Percentiles rank a stretch among this genome's conserved stretches.
phyloP scores from a whole-genome alignment of 176 grass and related monocot species.

The bread wheat (Triticum aestivum) region DNA sequence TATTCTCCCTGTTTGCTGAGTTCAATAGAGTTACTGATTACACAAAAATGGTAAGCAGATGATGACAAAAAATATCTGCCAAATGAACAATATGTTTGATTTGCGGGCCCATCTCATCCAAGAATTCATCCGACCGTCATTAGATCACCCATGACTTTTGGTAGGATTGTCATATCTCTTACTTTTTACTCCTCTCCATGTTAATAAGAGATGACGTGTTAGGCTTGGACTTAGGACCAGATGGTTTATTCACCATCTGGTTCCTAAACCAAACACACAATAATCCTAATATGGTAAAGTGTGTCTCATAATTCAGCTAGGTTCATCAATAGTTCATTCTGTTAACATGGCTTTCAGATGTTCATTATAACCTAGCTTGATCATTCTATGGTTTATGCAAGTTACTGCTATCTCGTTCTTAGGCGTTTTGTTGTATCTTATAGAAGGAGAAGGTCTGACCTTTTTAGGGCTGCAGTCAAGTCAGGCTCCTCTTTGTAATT shows the following conservation, averaged over 20 bases:
- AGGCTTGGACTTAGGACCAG: too few relatives aligned
- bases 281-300: not conserved
- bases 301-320: not conserved
- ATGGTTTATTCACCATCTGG: too few relatives aligned
- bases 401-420: not conserved
- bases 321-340: not conserved
- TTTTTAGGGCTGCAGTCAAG: conserved; percentile 58
- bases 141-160: too few relatives aligned
- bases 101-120: too few relatives aligned
- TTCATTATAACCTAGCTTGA: not conserved
- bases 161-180: too few relatives aligned
- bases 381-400: not conserved
- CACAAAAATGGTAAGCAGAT: not conserved
- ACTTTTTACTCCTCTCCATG: too few relatives aligned
- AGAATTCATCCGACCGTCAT: too few relatives aligned
- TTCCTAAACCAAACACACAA: too few relatives aligned
- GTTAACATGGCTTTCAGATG: not conserved
- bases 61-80: not conserved
- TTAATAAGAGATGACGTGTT: too few relatives aligned
- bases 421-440: not conserved
- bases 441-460: conserved; percentile 26
- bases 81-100: too few relatives aligned
- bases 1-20: not conserved
- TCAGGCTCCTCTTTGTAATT: conserved; percentile 94
- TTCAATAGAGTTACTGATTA: not conserved